Conservation (phyloP, 345 rosid genomes). For the Angophora floribunda region DNA sequence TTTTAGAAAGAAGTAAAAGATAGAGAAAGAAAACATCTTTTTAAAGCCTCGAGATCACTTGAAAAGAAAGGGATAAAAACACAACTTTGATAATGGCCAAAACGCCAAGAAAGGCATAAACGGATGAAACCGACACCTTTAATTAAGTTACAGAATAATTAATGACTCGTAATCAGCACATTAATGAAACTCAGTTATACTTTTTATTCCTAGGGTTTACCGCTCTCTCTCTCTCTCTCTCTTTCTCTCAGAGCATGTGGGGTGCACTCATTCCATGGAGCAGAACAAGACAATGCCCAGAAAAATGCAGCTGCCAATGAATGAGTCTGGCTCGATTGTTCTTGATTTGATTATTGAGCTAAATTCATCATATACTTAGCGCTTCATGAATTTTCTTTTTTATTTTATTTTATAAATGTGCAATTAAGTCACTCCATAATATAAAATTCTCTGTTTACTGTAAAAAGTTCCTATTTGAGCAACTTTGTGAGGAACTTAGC, state of each 20-base stretch:
- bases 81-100: neutral
- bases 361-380: neutral
- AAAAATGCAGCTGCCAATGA: neutral
- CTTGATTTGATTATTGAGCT: neutral
- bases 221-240: neutral
- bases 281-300: neutral
- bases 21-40: neutral
- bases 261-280: neutral
- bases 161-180: neutral
- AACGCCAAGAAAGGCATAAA: neutral
- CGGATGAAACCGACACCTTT: neutral
- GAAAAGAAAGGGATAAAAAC: neutral
- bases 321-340: neutral
- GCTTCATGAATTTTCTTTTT: neutral
- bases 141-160: neutral
- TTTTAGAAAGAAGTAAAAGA: neutral
- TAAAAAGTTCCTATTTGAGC: neutral
- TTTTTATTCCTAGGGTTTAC: neutral
- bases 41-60: neutral
- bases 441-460: neutral
- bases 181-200: neutral
- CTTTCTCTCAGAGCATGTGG: neutral
- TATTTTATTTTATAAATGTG: no score
- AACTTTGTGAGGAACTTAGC: neutral
- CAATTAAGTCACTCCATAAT: neutral